These are phyloP conservation scores for Pilatotrama ljubarskyi DNA, from an alignment of 768 basidiomycete genomes.

Conservation along the genomic window DNA sequence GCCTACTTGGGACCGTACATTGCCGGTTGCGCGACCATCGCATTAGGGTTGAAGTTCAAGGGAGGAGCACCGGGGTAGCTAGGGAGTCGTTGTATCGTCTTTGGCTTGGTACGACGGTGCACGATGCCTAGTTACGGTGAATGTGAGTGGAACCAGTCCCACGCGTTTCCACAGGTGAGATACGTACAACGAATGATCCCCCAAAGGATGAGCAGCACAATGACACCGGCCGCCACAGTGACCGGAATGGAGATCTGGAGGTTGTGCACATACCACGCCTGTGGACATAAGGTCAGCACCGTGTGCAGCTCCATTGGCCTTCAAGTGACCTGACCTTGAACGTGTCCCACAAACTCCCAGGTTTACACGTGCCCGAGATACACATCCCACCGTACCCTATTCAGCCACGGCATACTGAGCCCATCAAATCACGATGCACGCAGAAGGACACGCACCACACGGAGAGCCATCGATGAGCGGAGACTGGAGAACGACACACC, in stretches of 20 bases:
- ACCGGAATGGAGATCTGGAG: constrained; percentile 80
- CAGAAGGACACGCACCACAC: constrained; percentile 55
- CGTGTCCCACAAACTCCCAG: constrained; percentile 57
- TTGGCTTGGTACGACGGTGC: neutral
- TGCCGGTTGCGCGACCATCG: constrained; percentile 4
- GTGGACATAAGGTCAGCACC: neutral
- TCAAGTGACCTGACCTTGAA: constrained; percentile 47
- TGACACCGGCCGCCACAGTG: constrained; percentile 66
- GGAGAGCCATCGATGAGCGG: constrained; percentile 79
- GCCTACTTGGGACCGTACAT: constrained; percentile 14
- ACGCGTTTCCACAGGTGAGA: too few relatives aligned
- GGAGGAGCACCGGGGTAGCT: constrained; percentile 14
- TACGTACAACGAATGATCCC: constrained; percentile 17
- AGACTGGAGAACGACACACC: constrained; percentile 71
- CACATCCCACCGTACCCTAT: constrained; percentile 75
- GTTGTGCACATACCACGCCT: constrained; percentile 78
- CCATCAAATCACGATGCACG: neutral
- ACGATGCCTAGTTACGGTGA: too few relatives aligned
- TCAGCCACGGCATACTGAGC: neutral
- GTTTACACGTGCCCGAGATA: constrained; percentile 56
- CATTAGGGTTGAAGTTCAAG: constrained; percentile 6
- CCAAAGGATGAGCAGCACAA: constrained; percentile 46
- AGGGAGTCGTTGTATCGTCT: constrained; percentile 1
- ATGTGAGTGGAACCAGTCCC: neutral
- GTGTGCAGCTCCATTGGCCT: neutral